Evolutionary conservation across 257 asterid species (phyloP), one percentile per base, ranked within the genome.

Genomic region (Avicennia marina): DNA sequence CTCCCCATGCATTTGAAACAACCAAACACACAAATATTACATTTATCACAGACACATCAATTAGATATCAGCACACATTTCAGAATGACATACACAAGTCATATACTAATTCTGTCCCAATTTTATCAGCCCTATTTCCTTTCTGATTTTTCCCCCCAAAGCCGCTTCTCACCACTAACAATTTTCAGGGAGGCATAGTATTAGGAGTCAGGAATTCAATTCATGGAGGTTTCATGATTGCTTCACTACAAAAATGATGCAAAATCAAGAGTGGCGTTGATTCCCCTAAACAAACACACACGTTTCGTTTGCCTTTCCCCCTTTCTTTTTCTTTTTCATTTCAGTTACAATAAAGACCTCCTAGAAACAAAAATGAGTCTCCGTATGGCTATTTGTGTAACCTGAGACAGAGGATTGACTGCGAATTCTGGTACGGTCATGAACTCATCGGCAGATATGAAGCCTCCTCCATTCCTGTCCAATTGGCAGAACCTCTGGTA

Each of bases 341-440:
- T 33, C 27, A 43, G 8, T 21, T 7, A 16, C 42, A 33, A 36
- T 41, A 42, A 0, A 61, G 5, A 47, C 18, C 44, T 58, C 38
- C 27, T 7, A 44, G 27, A 24, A 22, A 10, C 20, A 51, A 44
- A 34, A 24, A 34, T 6, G 41, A 36, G 18, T 42, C 40, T 32
- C 45, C 2, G 27, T 16, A 24, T 20, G 36, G 56, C 7, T 12
- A 12, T 16, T 22, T 8, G 49, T 42, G 2, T 21, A 40, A 78
- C 87, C 83, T 73, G 81, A 40, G 83, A 73, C 24, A 80, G 87
- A 8, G 83, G 83, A 74, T 76, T 80, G 59, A 80, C 79, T 4
- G 87, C 87, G 18, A 80, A 80, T 71, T 80, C 83, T 6, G 87
- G 87, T 0, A 80, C 83, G 20, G 62, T 63, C 87, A 76, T 76